A percentile compares a stretch with the other conserved stretches of the same genome.
Conservation (phyloP, 805 yeast genomes). For the Candida pseudofarinosa region DNA sequence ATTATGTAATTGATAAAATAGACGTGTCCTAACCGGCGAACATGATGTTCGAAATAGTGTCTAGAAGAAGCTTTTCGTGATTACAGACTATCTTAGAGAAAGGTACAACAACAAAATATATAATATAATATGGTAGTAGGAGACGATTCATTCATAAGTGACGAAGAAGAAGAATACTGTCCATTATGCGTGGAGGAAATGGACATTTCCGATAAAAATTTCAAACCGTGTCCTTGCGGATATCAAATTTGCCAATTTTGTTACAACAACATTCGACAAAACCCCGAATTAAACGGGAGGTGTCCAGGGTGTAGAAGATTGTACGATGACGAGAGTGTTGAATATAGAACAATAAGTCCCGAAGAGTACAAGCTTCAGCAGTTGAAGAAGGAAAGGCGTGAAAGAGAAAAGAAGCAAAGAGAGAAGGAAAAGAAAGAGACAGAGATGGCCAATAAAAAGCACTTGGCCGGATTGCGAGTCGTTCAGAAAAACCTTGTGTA, state of each 20-base stretch:
- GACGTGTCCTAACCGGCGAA: too few species aligned
- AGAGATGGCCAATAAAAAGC: conserved; percentile 79
- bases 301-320: conserved; percentile 97
- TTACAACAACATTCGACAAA: conserved; percentile 91
- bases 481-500: conserved; percentile 96
- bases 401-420: conserved; percentile 74
- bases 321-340: conserved; percentile 90
- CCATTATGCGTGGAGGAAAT: conserved; percentile 97
- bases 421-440: conserved; percentile 91
- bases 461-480: conserved; percentile 95
- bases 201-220: conserved; percentile 93
- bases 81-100: too few species aligned
- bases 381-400: conserved; percentile 72
- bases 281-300: conserved; percentile 90
- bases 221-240: conserved; percentile 99
- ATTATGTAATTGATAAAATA: too few species aligned
- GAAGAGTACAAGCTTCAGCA: conserved; percentile 88
- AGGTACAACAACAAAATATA: too few species aligned
- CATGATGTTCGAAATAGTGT: not conserved
- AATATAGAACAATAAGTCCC: conserved; percentile 74
- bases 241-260: conserved; percentile 98
- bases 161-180: conserved; percentile 76
- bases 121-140: conserved; percentile 22
- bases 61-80: not conserved
- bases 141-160: conserved; percentile 62